Conservation (phyloP, 176 grass and related monocot genomes). For the Oryza nivara region DNA sequence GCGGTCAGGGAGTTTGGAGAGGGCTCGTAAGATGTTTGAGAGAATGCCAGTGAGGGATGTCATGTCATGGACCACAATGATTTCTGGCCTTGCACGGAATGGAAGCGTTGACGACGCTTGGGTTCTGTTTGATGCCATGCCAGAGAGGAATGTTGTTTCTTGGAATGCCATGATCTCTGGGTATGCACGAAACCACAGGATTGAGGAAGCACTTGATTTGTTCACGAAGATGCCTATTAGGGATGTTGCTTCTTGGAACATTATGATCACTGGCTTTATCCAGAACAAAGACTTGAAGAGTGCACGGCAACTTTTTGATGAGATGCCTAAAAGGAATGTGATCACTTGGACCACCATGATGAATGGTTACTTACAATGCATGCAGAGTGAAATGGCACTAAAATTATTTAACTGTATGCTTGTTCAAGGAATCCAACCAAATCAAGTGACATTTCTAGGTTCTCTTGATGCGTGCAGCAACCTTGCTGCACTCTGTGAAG, state of each 20-base stretch:
- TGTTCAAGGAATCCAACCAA: slow-evolving; percentile 54
- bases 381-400: slow-evolving; percentile 62
- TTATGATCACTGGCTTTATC: slow-evolving; percentile 61
- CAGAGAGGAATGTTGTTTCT: slow-evolving; percentile 48
- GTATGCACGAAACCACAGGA: slow-evolving; percentile 43
- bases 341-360: slow-evolving; percentile 83
- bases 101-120: slow-evolving; percentile 51
- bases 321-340: slow-evolving; percentile 58
- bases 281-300: slow-evolving; percentile 53
- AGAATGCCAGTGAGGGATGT: slow-evolving; percentile 53
- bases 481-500: slow-evolving; percentile 63
- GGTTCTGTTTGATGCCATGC: slow-evolving; percentile 49
- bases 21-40: slow-evolving; percentile 41
- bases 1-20: slow-evolving; percentile 40
- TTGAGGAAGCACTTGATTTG: slow-evolving; percentile 47
- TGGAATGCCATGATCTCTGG: slow-evolving; percentile 70
- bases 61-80: slow-evolving; percentile 58
- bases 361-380: slow-evolving; percentile 63
- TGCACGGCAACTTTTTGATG: slow-evolving; percentile 48
- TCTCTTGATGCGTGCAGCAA: slow-evolving; percentile 65
- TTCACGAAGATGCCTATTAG: slow-evolving; percentile 45
- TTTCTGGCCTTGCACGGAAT: slow-evolving; percentile 45
- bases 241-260: slow-evolving; percentile 59
- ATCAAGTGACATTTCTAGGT: slow-evolving; percentile 74
- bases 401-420: slow-evolving; percentile 64